Evolutionary conservation across 2,329 filamentous ascomycete genomes (phyloP).

Genomic region (Colletotrichum sp.): DNA sequence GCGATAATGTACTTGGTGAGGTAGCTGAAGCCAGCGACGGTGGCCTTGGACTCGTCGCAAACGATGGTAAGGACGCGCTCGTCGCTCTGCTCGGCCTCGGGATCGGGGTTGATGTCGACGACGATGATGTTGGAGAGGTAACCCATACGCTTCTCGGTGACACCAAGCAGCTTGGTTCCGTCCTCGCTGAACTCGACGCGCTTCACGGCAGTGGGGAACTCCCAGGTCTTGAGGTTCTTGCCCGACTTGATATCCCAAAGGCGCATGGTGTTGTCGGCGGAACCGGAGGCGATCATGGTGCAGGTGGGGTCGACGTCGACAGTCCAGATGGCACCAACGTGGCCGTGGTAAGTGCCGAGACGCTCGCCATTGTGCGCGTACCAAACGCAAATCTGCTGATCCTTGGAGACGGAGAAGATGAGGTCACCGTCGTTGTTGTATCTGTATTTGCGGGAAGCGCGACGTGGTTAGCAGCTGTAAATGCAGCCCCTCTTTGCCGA

Average conservation of each 20-base stretch:
- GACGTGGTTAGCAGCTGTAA: slow-evolving; percentile 4
- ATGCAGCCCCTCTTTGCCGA: neutral
- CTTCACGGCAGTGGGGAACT: slow-evolving; percentile 97
- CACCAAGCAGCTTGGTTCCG: slow-evolving; percentile 85
- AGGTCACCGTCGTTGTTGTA: slow-evolving; percentile 96
- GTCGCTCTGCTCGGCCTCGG: slow-evolving; percentile 81
- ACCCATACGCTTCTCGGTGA: slow-evolving; percentile 98
- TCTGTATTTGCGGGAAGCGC: slow-evolving; percentile 43
- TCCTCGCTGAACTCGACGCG: slow-evolving; percentile 97
- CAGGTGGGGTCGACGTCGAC: slow-evolving; percentile 95
- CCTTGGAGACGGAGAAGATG: slow-evolving; percentile 94
- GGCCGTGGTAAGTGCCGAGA: slow-evolving; percentile 93
- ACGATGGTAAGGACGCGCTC: slow-evolving; percentile 88
- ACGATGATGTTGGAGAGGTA: slow-evolving; percentile 94
- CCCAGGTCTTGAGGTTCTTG: slow-evolving; percentile 94
- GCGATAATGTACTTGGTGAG: slow-evolving; percentile 95
- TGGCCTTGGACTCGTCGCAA: slow-evolving; percentile 95
- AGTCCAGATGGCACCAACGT: slow-evolving; percentile 98
- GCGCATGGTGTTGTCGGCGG: slow-evolving; percentile 97
- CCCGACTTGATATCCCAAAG: slow-evolving; percentile 96
- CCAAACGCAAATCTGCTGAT: slow-evolving; percentile 97
- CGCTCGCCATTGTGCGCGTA: slow-evolving; percentile 98
- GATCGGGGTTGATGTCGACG: slow-evolving; percentile 84
- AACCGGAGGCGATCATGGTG: slow-evolving; percentile 90
- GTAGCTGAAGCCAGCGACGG: slow-evolving; percentile 96